Base-by-base conservation (phyloP, 2,329 filamentous ascomycete genomes). In the Colletotrichum salicis region DNA sequence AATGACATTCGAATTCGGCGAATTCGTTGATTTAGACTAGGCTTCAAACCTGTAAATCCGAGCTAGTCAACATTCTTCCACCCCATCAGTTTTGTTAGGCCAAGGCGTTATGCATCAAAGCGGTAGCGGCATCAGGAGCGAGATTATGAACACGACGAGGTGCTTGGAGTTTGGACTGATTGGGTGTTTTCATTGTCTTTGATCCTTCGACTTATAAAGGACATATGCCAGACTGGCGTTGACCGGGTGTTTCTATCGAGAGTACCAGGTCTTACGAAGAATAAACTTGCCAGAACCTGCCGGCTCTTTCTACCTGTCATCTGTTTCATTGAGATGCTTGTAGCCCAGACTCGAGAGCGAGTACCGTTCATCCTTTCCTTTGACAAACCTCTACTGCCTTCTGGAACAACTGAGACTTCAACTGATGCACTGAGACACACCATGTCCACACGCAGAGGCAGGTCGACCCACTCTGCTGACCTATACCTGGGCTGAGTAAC, bases 21-120 rank as follows among this genome's bases (percentile, higher is more conserved):
- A 19, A 19, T 19, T 41, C 13, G 37, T 8, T 41, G 63, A 24
- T 35, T 29, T 19, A 71, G 73, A 33, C 63, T 79, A 78, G 77
- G 75, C 29, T 59, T 74, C 64, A 79, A 74, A 52, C 37, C 31
- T 33, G 13, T 5, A 31, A 19, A 15, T 12, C 27, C 45, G 29
- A 29, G 48, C 35, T 4, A n/a, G 15, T 37, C 45, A 15, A 45
- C 12, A 55, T 29, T 35, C 35, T 45, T 57, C 11, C 48, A 31
- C 45, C 27, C n/a, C 35, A 62, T 62, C 52, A 60, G 51, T 55
- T 62, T 51, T 33, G 27, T 64, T 29, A 60, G 41, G 55, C 55
- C 45, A 70, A 59, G 69, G 66, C 70, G 60, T 72, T 69, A 31
- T 68, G 60, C 70, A 70, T 72, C 55, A 67, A 56, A 70, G 70